These are phyloP conservation scores for Salix udensis DNA, from an alignment of 345 rosid species.

Conservation along the genomic window DNA sequence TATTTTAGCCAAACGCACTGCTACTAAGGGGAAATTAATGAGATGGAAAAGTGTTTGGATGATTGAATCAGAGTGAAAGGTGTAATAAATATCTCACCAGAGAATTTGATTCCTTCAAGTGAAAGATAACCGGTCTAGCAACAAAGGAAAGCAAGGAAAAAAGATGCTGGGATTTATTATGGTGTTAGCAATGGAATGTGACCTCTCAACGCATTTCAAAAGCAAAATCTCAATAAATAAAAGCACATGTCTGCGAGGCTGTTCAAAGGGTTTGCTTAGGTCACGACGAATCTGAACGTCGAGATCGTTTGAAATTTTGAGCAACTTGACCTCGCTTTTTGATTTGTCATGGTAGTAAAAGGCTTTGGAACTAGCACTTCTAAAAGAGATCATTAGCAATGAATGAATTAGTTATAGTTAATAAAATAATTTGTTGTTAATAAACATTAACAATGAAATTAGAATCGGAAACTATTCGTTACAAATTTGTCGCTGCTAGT, in stretches of 20 bases:
- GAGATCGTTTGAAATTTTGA: not conserved
- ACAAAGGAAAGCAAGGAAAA: not conserved
- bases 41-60: too few species aligned
- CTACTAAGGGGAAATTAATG: too few species aligned
- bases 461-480: too few species aligned
- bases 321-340: not conserved
- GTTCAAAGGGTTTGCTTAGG: conserved; percentile 2
- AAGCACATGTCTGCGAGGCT: conserved; percentile 13
- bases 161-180: not conserved
- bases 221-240: conserved; percentile 18
- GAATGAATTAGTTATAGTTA: too few species aligned
- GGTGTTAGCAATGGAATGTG: conserved; percentile 7
- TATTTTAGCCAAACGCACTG: too few species aligned
- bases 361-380: not conserved
- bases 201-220: conserved; percentile 16
- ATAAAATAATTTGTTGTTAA: too few species aligned
- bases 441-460: too few species aligned
- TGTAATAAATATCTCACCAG: not conserved
- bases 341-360: not conserved
- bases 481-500: too few species aligned
- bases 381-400: too few species aligned
- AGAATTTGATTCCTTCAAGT: not conserved
- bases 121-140: not conserved
- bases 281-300: not conserved
- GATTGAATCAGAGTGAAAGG: too few species aligned